Conservation (phyloP, 2,329 filamentous ascomycete species). For the Raffaelea albimanens region DNA sequence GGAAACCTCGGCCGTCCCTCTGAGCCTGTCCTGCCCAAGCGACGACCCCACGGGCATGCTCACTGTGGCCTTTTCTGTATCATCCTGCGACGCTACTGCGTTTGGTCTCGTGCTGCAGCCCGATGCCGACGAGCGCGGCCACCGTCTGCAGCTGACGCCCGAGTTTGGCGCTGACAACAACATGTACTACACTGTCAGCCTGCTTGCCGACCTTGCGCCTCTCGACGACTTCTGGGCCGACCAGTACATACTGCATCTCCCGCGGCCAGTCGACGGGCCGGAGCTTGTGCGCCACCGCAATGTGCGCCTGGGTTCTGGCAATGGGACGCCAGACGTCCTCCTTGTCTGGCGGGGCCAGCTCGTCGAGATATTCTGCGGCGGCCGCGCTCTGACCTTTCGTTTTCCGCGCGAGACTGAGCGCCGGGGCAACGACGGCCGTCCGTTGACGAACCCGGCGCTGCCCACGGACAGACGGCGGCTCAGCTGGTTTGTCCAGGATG, state of each 20-base stretch:
- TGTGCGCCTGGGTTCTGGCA: constrained; percentile 18
- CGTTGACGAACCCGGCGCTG: background rate
- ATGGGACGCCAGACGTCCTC: constrained; percentile 14
- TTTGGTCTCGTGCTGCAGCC: constrained; percentile 21
- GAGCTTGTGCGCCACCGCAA: constrained; percentile 23
- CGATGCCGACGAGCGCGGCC: constrained; percentile 18
- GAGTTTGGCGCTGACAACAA: constrained; percentile 3
- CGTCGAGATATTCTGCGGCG: constrained; percentile 21
- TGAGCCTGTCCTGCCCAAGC: constrained; percentile 8
- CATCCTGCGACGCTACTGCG: constrained; percentile 14
- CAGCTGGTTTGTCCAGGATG: background rate
- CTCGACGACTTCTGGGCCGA: constrained; percentile 30
- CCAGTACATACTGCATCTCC: constrained; percentile 22
- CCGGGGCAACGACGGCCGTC: no score
- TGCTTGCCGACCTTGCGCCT: constrained; percentile 21
- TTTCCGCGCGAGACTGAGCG: constrained; percentile 12
- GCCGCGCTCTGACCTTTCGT: constrained; percentile 20
- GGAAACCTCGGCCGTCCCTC: constrained; percentile 17
- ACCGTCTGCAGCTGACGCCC: constrained; percentile 17
- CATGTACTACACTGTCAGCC: constrained; percentile 15
- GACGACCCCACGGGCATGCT: constrained; percentile 14
- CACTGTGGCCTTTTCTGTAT: constrained; percentile 11
- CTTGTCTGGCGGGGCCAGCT: constrained; percentile 18
- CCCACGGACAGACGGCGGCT: background rate
- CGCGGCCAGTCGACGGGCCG: constrained; percentile 23